A percentile compares a stretch with the other conserved stretches of the same genome.
Conservation (phyloP, 805 yeast species). For the Sugiyamaella lignohabitans region DNA sequence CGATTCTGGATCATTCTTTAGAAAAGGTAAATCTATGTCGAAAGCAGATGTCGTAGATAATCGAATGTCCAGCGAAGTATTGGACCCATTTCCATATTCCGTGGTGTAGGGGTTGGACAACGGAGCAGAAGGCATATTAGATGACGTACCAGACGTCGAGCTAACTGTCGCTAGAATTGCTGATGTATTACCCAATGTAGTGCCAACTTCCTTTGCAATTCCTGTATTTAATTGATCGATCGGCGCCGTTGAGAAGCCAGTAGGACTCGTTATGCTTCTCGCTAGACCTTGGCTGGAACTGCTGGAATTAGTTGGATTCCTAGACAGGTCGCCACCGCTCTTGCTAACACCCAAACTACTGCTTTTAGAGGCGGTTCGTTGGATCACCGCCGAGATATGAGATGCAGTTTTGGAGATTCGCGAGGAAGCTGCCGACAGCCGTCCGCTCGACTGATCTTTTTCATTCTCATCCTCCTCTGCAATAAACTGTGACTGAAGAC, state of each 20-base stretch:
- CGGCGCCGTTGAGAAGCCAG: neutral
- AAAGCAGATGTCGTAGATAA: neutral
- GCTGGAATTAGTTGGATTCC: too few relatives aligned
- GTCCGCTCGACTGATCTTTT: neutral
- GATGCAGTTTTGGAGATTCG: neutral
- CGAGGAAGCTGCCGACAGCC: neutral
- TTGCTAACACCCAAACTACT: too few relatives aligned
- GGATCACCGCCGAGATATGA: neutral
- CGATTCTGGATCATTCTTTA: neutral
- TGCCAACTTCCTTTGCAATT: too few relatives aligned
- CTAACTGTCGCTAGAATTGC: too few relatives aligned
- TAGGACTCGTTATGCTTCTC: neutral
- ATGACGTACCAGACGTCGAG: neutral
- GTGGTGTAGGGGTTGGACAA: neutral
- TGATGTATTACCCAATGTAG: too few relatives aligned
- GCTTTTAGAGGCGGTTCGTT: too few relatives aligned
- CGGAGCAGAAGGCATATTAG: neutral
- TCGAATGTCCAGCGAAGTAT: neutral
- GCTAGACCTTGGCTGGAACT: too few relatives aligned
- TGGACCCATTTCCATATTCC: too few relatives aligned
- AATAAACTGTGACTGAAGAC: constrained; percentile 23
- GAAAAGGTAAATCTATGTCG: neutral
- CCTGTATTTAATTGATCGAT: too few relatives aligned
- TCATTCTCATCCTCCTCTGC: constrained; percentile 21
- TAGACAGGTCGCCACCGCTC: too few relatives aligned